phyloP scores from a whole-genome alignment of 106 monocot species.

The Amphibolis antarctica region DNA sequence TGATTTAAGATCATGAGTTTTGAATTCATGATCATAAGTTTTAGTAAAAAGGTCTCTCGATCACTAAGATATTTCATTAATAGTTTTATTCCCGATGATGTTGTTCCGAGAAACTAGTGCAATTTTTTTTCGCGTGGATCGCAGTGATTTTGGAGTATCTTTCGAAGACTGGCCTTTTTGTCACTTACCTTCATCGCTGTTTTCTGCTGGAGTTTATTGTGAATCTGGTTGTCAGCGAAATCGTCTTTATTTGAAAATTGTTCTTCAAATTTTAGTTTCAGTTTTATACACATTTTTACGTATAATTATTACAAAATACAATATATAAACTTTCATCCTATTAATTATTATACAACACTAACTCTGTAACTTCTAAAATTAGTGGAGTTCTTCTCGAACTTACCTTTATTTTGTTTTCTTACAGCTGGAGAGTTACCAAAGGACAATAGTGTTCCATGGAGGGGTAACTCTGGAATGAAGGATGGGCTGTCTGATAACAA shows the following conservation, averaged over 20 bases:
- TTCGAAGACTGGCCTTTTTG: neutral
- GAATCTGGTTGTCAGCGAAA: too few species aligned
- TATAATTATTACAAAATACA: too few species aligned
- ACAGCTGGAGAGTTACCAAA: constrained; percentile 50
- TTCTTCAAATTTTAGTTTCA: too few species aligned
- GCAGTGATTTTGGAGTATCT: neutral
- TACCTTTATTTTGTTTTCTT: neutral
- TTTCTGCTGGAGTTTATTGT: too few species aligned
- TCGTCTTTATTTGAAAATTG: too few species aligned
- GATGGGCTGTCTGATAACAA: constrained; percentile 55
- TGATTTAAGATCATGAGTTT: neutral
- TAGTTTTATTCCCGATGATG: too few species aligned
- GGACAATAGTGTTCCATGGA: constrained; percentile 71
- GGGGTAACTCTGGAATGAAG: constrained; percentile 85
- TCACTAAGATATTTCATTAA: too few species aligned
- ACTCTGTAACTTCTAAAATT: neutral
- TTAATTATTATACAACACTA: neutral
- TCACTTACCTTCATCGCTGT: neutral
- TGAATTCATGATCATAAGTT: neutral
- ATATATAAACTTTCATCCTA: too few species aligned
- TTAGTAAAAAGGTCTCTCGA: too few species aligned
- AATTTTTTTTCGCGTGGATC: neutral
- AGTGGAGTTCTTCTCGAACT: neutral
- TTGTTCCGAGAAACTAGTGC: too few species aligned
- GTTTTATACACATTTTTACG: too few species aligned